Percentiles rank a stretch among this genome's conserved stretches.
Conservation (phyloP, 2,329 filamentous ascomycete genomes). For the Aspergillus persii region DNA sequence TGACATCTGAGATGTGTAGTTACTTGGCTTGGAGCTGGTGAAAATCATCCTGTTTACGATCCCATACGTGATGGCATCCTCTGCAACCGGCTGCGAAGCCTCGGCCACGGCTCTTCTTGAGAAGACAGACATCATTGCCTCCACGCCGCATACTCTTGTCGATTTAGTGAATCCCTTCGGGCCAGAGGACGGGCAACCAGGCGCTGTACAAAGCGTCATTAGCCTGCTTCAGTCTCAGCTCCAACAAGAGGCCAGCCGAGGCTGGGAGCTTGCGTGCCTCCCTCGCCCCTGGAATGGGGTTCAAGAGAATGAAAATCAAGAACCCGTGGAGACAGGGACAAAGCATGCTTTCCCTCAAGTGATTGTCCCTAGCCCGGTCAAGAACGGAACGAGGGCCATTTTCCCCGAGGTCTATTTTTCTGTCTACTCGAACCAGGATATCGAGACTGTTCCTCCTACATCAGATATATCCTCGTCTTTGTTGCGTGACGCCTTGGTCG, state of each 20-base stretch:
- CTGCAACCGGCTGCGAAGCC: conserved; percentile 66
- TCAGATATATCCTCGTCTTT: conserved; percentile 76
- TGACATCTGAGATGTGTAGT: conserved; percentile 37
- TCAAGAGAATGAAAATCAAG: conserved; percentile 46
- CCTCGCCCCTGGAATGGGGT: conserved; percentile 53
- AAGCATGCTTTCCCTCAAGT: conserved; percentile 80
- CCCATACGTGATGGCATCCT: conserved; percentile 79
- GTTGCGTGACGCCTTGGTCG: conserved; percentile 78
- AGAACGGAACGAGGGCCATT: conserved; percentile 69
- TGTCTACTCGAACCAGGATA: conserved; percentile 81
- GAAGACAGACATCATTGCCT: conserved; percentile 92
- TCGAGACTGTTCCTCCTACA: conserved; percentile 80
- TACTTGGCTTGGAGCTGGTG: conserved; percentile 76
- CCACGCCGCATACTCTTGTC: conserved; percentile 81
- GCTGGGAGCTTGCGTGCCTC: conserved; percentile 70
- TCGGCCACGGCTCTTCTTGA: conserved; percentile 78
- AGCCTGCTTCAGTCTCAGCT: conserved; percentile 83
- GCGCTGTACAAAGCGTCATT: conserved; percentile 68
- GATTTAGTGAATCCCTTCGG: conserved; percentile 82
- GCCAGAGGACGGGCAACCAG: conserved; percentile 58
- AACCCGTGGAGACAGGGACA: conserved; percentile 57
- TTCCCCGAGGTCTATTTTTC: conserved; percentile 95
- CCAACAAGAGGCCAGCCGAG: conserved; percentile 68
- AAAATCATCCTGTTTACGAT: conserved; percentile 96
- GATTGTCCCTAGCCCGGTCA: conserved; percentile 70